Base-by-base conservation (phyloP, 1,284 basidiomycete species). In the Tilletia indica region DNA sequence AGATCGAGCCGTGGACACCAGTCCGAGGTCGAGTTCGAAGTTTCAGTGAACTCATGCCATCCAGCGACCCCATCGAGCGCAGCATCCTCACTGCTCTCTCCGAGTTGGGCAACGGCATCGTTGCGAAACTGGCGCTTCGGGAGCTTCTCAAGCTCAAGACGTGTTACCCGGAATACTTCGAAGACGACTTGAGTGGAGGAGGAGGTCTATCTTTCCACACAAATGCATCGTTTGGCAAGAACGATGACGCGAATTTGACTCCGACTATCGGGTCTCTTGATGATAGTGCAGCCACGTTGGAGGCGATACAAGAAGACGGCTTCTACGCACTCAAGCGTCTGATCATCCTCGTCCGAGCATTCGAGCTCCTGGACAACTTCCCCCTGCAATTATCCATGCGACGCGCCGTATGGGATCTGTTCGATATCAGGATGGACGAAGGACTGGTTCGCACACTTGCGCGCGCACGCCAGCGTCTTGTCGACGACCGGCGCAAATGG, bases 41-140 rank as follows among this genome's bases (percentile, higher is more conserved):
- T 48, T 75, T 77, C 54, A 68, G 76, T 8, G 72, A 76, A 12
- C 68, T 80, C 4, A 70, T 36, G 51, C 72, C 77, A 11, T 88
- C 89, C 1, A 87, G 88, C 1, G 89, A 91, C 70, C 63, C 74
- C 61, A 86, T 89, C 56, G 94, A 97, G 80, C 87, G 90, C n/a
- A 92, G 96, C 77, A 91, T 95, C 45, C 88, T 96, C 79, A 90
- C 91, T 4, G 91, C 93, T 9, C 92, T 99, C 67, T 91, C 95
- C 78, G 97, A 98, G 82, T 87, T 99, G 51, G 91, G 93, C 64
- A 99, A 99, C 80, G 93, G 95, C 34, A 94, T 99, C 69, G 91
- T 99, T 70, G 94, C 95, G 1, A 77, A 78, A 34, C 80, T 79
- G 14, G 78, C 82, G 3, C 75, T 76, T 45, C 74, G 77, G 21